Conservation (phyloP, 2,329 filamentous ascomycete genomes). For the Alternaria hordeiaustralica region DNA sequence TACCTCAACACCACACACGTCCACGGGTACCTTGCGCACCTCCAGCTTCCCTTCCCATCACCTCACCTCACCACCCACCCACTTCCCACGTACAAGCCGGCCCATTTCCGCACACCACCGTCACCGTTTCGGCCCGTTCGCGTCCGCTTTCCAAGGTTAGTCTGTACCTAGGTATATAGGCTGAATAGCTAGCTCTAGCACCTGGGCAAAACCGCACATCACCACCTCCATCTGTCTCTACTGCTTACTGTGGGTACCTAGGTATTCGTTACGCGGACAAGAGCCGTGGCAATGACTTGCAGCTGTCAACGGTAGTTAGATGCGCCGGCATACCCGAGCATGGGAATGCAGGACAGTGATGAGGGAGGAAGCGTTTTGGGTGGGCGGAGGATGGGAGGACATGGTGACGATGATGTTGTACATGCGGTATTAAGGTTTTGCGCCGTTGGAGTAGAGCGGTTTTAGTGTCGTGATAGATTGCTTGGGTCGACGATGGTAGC, state of each 20-base stretch:
- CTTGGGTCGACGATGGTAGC: fast-evolving
- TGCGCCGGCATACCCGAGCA: background rate
- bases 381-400: background rate
- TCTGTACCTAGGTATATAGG: background rate
- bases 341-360: background rate
- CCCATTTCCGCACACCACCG: background rate
- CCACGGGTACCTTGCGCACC: background rate
- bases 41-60: background rate
- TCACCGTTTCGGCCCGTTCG: background rate
- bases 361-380: background rate
- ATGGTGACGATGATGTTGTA: background rate
- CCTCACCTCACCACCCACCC: no score
- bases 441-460: background rate
- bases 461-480: background rate
- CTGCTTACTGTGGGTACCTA: background rate
- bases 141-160: background rate
- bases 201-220: background rate
- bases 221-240: background rate
- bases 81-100: background rate
- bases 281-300: background rate
- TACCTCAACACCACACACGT: background rate
- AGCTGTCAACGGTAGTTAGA: background rate
- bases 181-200: background rate
- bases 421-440: background rate
- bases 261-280: background rate